Conservation (phyloP, 2,329 filamentous ascomycete genomes). For the Zalaria obscura region DNA sequence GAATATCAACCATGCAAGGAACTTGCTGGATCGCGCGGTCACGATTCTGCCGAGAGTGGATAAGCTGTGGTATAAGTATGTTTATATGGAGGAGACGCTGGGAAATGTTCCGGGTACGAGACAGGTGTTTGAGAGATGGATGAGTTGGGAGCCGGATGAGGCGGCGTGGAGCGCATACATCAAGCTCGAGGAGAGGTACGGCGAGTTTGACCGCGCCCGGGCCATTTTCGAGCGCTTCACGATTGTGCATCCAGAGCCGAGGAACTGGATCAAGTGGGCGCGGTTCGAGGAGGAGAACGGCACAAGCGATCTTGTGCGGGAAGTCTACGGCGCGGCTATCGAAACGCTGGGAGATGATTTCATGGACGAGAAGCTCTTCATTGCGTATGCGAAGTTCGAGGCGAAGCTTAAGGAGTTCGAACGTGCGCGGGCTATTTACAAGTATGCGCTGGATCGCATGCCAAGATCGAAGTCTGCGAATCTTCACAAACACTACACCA, state of each 20-base stretch:
- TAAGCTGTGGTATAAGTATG: slow-evolving; percentile 99
- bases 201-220: slow-evolving; percentile 79
- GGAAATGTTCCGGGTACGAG: slow-evolving; percentile 85
- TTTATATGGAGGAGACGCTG: slow-evolving; percentile 96
- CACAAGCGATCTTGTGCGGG: slow-evolving; percentile 77
- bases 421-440: slow-evolving; percentile 86
- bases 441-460: slow-evolving; percentile 84
- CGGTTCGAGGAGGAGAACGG: slow-evolving; percentile 94
- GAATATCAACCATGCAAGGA: slow-evolving; percentile 94
- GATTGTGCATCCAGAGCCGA: slow-evolving; percentile 80
- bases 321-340: slow-evolving; percentile 79
- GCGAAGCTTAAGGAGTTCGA: slow-evolving; percentile 92
- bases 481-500: slow-evolving; percentile 88
- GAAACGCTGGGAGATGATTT: slow-evolving; percentile 88
- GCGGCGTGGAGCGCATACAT: slow-evolving; percentile 92
- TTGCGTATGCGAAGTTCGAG: slow-evolving; percentile 90
- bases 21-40: slow-evolving; percentile 87
- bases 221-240: slow-evolving; percentile 85
- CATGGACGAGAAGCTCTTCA: slow-evolving; percentile 91
- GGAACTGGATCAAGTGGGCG: slow-evolving; percentile 98
- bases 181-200: slow-evolving; percentile 90
- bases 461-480: slow-evolving; percentile 72
- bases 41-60: slow-evolving; percentile 81
- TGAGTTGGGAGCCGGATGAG: slow-evolving; percentile 96
- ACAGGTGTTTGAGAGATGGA: slow-evolving; percentile 94